phyloP scores from a whole-genome alignment of 2,329 filamentous ascomycete species.

The Fusarium mangiferae region DNA sequence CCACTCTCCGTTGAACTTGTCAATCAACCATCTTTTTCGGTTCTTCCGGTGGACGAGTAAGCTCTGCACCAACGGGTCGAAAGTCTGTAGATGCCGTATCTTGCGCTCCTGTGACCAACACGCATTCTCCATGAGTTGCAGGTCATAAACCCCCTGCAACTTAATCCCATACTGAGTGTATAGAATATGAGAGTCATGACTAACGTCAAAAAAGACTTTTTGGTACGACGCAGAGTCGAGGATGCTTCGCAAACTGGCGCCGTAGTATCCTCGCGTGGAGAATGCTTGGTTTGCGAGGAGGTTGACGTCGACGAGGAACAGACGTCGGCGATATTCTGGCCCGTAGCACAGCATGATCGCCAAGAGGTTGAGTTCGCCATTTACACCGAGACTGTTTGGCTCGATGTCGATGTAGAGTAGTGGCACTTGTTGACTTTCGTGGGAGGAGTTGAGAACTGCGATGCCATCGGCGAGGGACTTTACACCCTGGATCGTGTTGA shows the following conservation, averaged over 20 bases:
- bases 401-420: not conserved
- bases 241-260: not conserved
- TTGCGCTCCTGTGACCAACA: fast-evolving
- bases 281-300: not conserved
- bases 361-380: not conserved
- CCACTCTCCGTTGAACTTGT: not conserved
- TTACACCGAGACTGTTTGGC: not conserved
- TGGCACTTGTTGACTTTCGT: fast-evolving
- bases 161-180: not conserved
- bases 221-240: not conserved
- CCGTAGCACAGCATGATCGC: not conserved
- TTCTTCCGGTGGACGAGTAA: fast-evolving
- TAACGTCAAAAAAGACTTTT: not conserved
- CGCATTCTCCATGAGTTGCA: not conserved
- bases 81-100: fast-evolving
- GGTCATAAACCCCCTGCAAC: not conserved
- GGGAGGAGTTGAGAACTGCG: not conserved
- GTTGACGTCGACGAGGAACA: not conserved
- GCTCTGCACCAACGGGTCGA: not conserved
- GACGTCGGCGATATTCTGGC: not conserved
- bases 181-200: not conserved
- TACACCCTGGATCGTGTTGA: not conserved
- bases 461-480: not conserved
- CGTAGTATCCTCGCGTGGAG: not conserved
- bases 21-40: not conserved